These are phyloP conservation scores for Hyaloscypha bicolor DNA, from an alignment of 495 filamentous ascomycete genomes.

Conservation along the genomic window DNA sequence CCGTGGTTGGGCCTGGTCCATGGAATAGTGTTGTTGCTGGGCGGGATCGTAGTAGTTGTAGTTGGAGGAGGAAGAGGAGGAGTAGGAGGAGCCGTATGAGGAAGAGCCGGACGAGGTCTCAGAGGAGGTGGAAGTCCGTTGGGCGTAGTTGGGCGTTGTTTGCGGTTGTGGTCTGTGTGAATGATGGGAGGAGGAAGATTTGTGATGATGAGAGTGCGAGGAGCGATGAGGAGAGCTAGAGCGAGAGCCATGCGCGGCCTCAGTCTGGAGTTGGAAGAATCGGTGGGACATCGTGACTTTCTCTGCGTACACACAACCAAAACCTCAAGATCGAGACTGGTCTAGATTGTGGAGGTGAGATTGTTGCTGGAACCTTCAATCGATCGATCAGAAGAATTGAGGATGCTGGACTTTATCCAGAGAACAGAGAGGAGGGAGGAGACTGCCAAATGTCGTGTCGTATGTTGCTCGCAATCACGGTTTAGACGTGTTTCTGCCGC, in stretches of 20 bases:
- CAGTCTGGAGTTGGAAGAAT: constrained; percentile 12
- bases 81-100: constrained; percentile 37
- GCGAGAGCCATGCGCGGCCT: background rate
- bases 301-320: background rate
- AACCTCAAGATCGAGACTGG: background rate
- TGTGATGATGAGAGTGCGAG: background rate
- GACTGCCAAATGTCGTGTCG: background rate
- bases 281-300: constrained; percentile 5
- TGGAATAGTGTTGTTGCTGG: constrained; percentile 4
- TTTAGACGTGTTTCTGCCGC: background rate
- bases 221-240: background rate
- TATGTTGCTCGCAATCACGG: background rate
- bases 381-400: background rate
- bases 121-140: constrained; percentile 34
- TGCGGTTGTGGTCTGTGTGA: constrained; percentile 18
- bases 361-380: background rate
- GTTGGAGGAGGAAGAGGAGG: constrained; percentile 40
- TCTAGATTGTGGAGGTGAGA: background rate
- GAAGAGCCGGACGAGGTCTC: constrained; percentile 40
- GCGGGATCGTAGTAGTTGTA: constrained; percentile 16
- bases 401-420: background rate
- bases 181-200: background rate
- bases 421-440: background rate
- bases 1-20: constrained; percentile 45
- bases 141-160: constrained; percentile 6